Percentiles rank a stretch among this genome's conserved stretches.
Evolutionary conservation across 139 green algal genomes (phyloP).

Genomic region (Micractinium sp.): DNA sequence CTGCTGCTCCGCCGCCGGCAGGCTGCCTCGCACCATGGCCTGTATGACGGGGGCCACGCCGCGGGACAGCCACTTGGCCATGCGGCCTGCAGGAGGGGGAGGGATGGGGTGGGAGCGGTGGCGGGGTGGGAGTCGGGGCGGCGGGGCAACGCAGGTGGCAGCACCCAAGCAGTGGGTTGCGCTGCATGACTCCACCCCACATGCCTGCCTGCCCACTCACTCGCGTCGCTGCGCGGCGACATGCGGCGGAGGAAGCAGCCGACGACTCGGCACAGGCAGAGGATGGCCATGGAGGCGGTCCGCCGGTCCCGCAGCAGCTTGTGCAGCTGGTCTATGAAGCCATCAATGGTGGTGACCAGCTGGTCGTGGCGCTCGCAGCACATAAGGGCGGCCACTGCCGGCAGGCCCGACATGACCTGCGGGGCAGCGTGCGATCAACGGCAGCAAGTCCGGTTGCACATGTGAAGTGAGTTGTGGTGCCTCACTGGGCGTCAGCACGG

Average conservation of each 20-base stretch:
- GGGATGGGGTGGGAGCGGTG: not conserved
- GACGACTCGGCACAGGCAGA: constrained; percentile 44
- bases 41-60: constrained; percentile 55
- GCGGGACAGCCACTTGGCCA: constrained; percentile 65
- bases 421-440: too few species aligned
- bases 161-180: not conserved
- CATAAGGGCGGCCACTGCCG: constrained; percentile 76
- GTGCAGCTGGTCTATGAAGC: constrained; percentile 70
- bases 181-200: not conserved
- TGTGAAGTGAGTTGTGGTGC: too few species aligned
- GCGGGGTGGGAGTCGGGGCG: not conserved
- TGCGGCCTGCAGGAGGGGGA: not conserved
- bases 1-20: constrained; percentile 60
- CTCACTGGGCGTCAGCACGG: too few species aligned
- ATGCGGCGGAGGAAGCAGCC: constrained; percentile 45
- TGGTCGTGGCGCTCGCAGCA: constrained; percentile 72
- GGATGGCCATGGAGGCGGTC: constrained; percentile 39
- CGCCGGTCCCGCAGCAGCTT: constrained; percentile 50
- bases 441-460: too few species aligned
- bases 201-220: not conserved
- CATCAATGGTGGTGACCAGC: constrained; percentile 61
- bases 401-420: constrained; percentile 59
- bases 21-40: constrained; percentile 10
- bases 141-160: not conserved
- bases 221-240: constrained; percentile 7